Conservation (phyloP, 129 eudicot species). For the Flaveria brownii region DNA sequence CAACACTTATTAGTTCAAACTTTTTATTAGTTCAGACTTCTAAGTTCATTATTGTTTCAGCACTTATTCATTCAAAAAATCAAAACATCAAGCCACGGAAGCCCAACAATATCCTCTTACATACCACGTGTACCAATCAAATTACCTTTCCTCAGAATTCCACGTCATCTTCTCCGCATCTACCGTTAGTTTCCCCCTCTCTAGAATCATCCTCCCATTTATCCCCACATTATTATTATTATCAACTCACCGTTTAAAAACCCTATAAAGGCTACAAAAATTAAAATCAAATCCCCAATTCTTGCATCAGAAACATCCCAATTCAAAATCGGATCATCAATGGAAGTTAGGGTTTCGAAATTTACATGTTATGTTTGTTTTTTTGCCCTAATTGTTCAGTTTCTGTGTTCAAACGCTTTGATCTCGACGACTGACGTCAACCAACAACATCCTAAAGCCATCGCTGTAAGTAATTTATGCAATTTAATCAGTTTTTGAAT, state of each 20-base stretch:
- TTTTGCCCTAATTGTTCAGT: constrained; percentile 37
- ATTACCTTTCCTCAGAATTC: not conserved
- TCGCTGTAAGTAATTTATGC: constrained; percentile 53
- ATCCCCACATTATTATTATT: constrained; percentile 5
- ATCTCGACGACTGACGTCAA: constrained; percentile 49
- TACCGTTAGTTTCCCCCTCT: constrained; percentile 16
- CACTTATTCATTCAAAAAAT: no score
- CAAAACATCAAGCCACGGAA: not conserved
- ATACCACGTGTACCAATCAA: constrained; percentile 33
- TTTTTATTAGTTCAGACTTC: no score
- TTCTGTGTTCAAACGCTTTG: constrained; percentile 53
- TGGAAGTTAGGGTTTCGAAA: constrained; percentile 29
- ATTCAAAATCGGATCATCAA: constrained; percentile 30
- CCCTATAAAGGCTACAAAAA: not conserved
- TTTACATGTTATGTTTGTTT: constrained; percentile 25
- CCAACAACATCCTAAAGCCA: constrained; percentile 68
- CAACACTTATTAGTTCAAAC: no score
- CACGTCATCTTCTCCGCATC: constrained; percentile 27
- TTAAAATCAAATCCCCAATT: constrained; percentile 4
- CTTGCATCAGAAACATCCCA: not conserved
- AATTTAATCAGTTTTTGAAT: not conserved
- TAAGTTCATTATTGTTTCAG: no score
- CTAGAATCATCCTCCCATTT: constrained; percentile 35
- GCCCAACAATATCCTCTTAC: not conserved
- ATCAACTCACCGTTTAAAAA: not conserved